A percentile compares a stretch with the other conserved stretches of the same genome.
Conservation (phyloP, 495 filamentous ascomycete genomes). For the Cladorrhinum samala region DNA sequence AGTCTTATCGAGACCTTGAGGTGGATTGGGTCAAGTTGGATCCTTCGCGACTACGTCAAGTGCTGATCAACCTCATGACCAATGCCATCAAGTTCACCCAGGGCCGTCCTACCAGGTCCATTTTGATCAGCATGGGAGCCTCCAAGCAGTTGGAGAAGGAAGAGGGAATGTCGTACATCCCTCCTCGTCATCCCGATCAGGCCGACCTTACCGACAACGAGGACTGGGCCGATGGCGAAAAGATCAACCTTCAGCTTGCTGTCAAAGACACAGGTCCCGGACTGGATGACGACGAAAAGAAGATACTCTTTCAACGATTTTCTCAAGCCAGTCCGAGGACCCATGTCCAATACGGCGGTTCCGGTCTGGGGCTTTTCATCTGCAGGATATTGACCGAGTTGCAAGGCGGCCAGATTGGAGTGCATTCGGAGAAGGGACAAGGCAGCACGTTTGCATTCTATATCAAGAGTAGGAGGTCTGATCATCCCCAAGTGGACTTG, state of each 20-base stretch:
- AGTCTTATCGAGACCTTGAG: conserved; percentile 54
- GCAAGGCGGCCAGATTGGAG: conserved; percentile 80
- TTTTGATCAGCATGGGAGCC: conserved; percentile 65
- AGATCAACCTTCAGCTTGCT: conserved; percentile 65
- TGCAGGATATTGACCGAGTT: conserved; percentile 70
- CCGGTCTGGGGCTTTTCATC: conserved; percentile 78
- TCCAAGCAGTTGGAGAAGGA: conserved; percentile 48
- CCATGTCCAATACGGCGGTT: conserved; percentile 76
- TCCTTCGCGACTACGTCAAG: conserved; percentile 69
- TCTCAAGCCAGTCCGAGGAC: conserved; percentile 71
- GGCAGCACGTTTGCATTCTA: conserved; percentile 87
- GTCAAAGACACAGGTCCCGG: conserved; percentile 77
- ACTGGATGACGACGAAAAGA: conserved; percentile 64
- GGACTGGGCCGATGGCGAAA: conserved; percentile 66
- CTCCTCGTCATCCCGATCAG: conserved; percentile 44
- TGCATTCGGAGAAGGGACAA: conserved; percentile 60
- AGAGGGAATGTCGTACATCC: conserved; percentile 46
- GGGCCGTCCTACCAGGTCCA: conserved; percentile 49
- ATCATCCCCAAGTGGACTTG: conserved; percentile 2
- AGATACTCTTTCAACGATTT: conserved; percentile 73
- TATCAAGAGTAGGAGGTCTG: conserved; percentile 39
- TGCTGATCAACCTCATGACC: conserved; percentile 70
- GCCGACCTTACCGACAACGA: conserved; percentile 45
- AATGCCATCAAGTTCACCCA: conserved; percentile 81
- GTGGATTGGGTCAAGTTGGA: conserved; percentile 77